Evolutionary conservation across 1,284 basidiomycete species (phyloP), one percentile per base, ranked within the genome.

Genomic region (Neonothopanus nambi): DNA sequence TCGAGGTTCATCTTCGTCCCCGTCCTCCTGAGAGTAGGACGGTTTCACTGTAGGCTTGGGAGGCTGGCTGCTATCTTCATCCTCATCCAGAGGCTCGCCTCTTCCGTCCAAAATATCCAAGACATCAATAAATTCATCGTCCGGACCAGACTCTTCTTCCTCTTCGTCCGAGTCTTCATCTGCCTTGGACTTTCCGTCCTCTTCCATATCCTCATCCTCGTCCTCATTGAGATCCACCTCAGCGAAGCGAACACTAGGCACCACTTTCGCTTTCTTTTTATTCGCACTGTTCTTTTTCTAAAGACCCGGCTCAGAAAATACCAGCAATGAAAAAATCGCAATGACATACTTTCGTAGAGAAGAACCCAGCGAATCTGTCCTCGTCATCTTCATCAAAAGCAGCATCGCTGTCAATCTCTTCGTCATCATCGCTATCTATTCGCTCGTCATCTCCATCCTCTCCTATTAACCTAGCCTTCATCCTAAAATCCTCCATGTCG

Each of bases 381-480:
- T 89, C 88, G 55, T 94, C 93, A 61, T 82, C 87, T 61, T 91
- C 90, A 58, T 89, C 89, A 60, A 91, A 91, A 0, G 89, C 89
- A 56, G 73, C 87, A 62, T 91, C 89, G 61, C 85, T 88, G 56
- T 90, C 87, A 49, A 91, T 80, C 57, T 91, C 89, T 61, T 91
- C 89, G 59, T 91, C 89, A 56, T 91, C 89, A 2, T 78, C 86
- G 54, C 77, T 81, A 20, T 74, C 82, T 50, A 89, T 74, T 53
- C 63, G 67, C 51, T 81, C 80, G 37, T 82, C 78, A n/a, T 84
- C 81, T 5, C 73, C 77, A 38, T 74, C 70, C 61, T 85, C 82
- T 11, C 80, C 84, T 46, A 87, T 76, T 47, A 89, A 64, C 54
- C 80, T 73, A 8, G 84, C 78, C 44, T 71, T 69, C 42, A 73